phyloP scores from a whole-genome alignment of 441 rosid genomes.

The Eruca vesicaria region DNA sequence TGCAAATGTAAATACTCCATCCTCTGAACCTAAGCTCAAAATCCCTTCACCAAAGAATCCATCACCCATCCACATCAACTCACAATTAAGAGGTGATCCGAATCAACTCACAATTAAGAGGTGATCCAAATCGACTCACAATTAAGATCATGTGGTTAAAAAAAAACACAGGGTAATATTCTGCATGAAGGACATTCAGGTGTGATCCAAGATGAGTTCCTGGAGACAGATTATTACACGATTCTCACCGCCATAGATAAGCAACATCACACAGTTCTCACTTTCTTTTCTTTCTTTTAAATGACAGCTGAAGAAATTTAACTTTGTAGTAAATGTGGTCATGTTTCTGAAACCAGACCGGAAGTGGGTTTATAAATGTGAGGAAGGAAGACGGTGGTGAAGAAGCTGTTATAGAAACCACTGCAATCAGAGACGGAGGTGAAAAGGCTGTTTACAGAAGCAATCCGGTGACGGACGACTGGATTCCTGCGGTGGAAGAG shows the following conservation, averaged over 20 bases:
- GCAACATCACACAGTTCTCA: conserved; percentile 63
- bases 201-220: conserved; percentile 47
- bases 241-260: conserved; percentile 57
- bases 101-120: too few relatives aligned
- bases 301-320: not conserved
- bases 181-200: conserved; percentile 24
- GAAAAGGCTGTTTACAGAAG: conserved; percentile 37
- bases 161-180: conserved; percentile 45
- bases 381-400: conserved; percentile 39
- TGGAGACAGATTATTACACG: conserved; percentile 58
- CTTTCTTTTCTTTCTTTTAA: not conserved
- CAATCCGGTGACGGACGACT: conserved; percentile 71
- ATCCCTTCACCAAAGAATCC: too few relatives aligned
- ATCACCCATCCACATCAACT: too few relatives aligned
- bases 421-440: conserved; percentile 21
- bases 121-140: too few relatives aligned
- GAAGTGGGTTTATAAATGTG: conserved; percentile 64
- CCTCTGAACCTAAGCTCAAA: too few relatives aligned
- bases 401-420: not conserved
- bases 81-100: too few relatives aligned
- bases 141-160: too few relatives aligned
- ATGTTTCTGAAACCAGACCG: conserved; percentile 43
- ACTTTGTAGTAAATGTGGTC: not conserved
- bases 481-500: conserved; percentile 49
- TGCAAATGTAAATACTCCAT: too few relatives aligned